Percentiles rank a stretch among this genome's conserved stretches.
Conservation (phyloP, 78 protist genomes). For the Paulinella micropora region DNA sequence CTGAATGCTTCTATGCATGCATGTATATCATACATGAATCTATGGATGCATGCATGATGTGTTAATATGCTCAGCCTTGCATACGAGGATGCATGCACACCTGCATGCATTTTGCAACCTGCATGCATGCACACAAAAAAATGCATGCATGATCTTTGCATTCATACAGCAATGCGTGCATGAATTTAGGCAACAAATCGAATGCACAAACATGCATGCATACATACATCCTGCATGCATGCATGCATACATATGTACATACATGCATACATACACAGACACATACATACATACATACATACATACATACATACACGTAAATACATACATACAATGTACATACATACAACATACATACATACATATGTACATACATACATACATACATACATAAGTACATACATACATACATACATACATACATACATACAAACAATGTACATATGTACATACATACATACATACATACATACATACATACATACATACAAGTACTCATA, state of each 20-base stretch:
- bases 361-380: not conserved
- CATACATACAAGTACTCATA: too few relatives aligned
- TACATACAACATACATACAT: too few relatives aligned
- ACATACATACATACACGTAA: not conserved
- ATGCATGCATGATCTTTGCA: not conserved
- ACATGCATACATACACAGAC: too few relatives aligned
- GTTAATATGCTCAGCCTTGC: too few relatives aligned
- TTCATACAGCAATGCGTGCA: not conserved
- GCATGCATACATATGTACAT: not conserved
- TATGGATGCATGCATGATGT: too few relatives aligned
- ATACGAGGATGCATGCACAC: too few relatives aligned
- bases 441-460: not conserved
- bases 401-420: not conserved
- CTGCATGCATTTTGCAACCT: not conserved
- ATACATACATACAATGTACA: not conserved
- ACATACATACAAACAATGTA: not conserved
- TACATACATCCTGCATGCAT: not conserved
- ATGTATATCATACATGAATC: too few relatives aligned
- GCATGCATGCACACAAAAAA: not conserved
- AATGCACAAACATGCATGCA: not conserved
- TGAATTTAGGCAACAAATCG: not conserved
- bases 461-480: too few relatives aligned
- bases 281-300: not conserved
- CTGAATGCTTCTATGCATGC: too few relatives aligned
- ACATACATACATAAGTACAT: not conserved